Base-by-base conservation (phyloP, 2,329 filamentous ascomycete genomes). In the Chrysoporthe deuterocubensis region DNA sequence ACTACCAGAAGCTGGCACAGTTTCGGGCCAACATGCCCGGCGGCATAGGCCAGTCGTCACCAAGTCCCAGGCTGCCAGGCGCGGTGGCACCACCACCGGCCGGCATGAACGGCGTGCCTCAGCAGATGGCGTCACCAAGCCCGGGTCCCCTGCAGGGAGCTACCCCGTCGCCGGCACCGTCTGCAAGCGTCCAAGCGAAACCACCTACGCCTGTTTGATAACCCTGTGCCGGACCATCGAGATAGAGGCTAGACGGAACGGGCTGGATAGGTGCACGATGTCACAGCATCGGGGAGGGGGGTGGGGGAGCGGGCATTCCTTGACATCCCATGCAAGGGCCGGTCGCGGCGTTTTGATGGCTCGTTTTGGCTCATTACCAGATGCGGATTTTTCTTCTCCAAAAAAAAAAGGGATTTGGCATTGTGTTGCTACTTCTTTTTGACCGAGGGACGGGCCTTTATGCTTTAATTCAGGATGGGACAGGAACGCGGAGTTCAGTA, bases 21-120 rank as follows among this genome's bases (percentile, higher is more conserved):
- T 75, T 77, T 68, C 72, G 75, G 43, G 78, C 82, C 48, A 80
- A 80, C 32, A 80, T 76, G 74, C 70, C 74, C 74, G 73, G 77
- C 71, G 70, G 76, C 70, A 18, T 65, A 9, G 71, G 76, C 75
- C 76, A 75, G 57, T 79, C 80, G 71, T 78, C 79, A 2, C 78
- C 78, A 68, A 81, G 78, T 26, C 77, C 78, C 3, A 73, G 66
- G 43, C 44, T 66, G 42, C 63, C 56, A 32, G 50, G 64, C 42
- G 61, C 66, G 42, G n/a, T 40, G 11, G 40, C 57, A 42, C 57
- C 56, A 26, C 34, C 70, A 65, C 60, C 66, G 48, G 64, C 69
- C 50, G 62, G 52, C 44, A 54, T 70, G 59, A 74, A 75, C 57
- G 73, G 73, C 7, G 66, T 67, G 1, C 68, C 67, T 14, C 66